Base-by-base conservation (phyloP, 345 rosid genomes). In the Eucalyptus dawsonii region DNA sequence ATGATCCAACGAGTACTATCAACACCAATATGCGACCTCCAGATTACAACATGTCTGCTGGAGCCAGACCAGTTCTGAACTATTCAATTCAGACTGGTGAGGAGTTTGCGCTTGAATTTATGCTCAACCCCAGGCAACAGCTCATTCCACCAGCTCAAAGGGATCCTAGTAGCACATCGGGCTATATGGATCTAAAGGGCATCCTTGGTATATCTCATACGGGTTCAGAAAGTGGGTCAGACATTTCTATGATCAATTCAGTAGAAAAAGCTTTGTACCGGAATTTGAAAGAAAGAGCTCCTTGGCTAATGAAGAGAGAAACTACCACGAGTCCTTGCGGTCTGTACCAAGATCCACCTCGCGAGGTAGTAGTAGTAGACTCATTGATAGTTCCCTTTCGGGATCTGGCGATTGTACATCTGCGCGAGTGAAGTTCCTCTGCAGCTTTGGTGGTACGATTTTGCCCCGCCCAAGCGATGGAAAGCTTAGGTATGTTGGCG, bases 41-140 rank as follows among this genome's bases (percentile, higher is more conserved):
- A 34, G 91, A 92, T 24, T 91, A 95, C 83, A 90, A 42, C 86
- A 91, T 91, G 91, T 87, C 87, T 31, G 56, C 89, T 7, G 95
- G 94, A 91, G 93, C 93, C 90, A 95, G 94, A 92, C 97, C 97
- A 21, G 95, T 94, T 31, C 94, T 89, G 88, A 95, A 95, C 91
- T 96, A 87, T 88, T 96, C 98, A 69, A 94, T 95, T 89, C 97
- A 93, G 92, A 96, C 97, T 45, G 98, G 98, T 9, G 98, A 96
- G 92, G 98, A 96, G 94, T 96, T 96, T 92, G 90, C 96, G 87
- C 92, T 95, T 25, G 98, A 96, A 90, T 96, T 96, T 92, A 96
- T 95, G 96, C 93, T 92, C 88, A 94, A 92, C 90, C 95, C 96
- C 65, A 93, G 91, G 90, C 94, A 92, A 87, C 94, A 93, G 53